phyloP scores from a whole-genome alignment of 1,139 yeast genomes.

The Hemisphaericaspora lyxosophila region DNA sequence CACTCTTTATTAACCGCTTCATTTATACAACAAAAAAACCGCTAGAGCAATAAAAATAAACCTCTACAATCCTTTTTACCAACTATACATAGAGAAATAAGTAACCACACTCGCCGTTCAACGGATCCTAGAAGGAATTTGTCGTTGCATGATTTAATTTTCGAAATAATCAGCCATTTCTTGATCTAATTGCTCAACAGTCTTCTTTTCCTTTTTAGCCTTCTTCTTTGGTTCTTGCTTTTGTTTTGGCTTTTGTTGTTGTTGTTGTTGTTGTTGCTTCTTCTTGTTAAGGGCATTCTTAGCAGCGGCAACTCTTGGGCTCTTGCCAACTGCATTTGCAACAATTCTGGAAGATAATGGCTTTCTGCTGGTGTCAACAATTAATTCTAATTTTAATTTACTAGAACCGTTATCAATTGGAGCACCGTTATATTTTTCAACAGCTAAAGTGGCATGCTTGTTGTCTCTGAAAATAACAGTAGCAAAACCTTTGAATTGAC shows the following conservation, averaged over 20 bases:
- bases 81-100: background rate
- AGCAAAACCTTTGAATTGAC: slow-evolving; percentile 90
- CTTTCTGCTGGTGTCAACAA: slow-evolving; percentile 80
- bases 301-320: slow-evolving; percentile 30
- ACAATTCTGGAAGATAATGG: slow-evolving; percentile 73
- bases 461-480: slow-evolving; percentile 72
- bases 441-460: slow-evolving; percentile 70
- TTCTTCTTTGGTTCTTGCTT: slow-evolving; percentile 32
- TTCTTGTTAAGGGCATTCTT: slow-evolving; percentile 22
- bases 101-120: background rate
- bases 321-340: slow-evolving; percentile 20
- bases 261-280: slow-evolving; percentile 24
- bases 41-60: too few relatives aligned
- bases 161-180: slow-evolving; percentile 87
- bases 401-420: slow-evolving; percentile 87
- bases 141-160: slow-evolving; percentile 5
- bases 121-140: background rate
- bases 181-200: slow-evolving; percentile 87
- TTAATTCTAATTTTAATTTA: slow-evolving; percentile 78
- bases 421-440: slow-evolving; percentile 84
- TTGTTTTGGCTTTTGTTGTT: slow-evolving; percentile 26
- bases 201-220: slow-evolving; percentile 61
- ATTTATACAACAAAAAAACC: too few relatives aligned
- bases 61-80: too few relatives aligned
- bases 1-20: too few relatives aligned